Conservation (phyloP, 345 rosid species). For the Brassica napus region Da-Ae NC_063446.1:6763001-6763500, state of each 20-base stretch:
- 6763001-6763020: constrained; percentile 70
- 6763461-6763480: constrained; percentile 90
- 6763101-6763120: constrained; percentile 97
- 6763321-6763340: constrained; percentile 82
- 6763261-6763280: not conserved
- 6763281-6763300: constrained; percentile 12
- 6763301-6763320: constrained; percentile 53
- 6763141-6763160: constrained; percentile 86
- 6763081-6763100: constrained; percentile 80
- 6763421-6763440: constrained; percentile 50
- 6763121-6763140: constrained; percentile 80
- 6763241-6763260: constrained; percentile 63
- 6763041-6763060: constrained; percentile 63
- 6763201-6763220: constrained; percentile 69
- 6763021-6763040: constrained; percentile 78
- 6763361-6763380: constrained; percentile 83
- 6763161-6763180: constrained; percentile 68
- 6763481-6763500: constrained; percentile 73
- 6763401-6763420: constrained; percentile 61
- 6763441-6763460: constrained; percentile 70
- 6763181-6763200: constrained; percentile 50
- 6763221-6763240: constrained; percentile 81
- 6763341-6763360: constrained; percentile 83
- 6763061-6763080: constrained; percentile 92
- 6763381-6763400: constrained; percentile 77